Evolutionary conservation across 225 moss, liverwort and hornwort genomes (phyloP).

Genomic region (Pseudisothecium myosuroides): DNA sequence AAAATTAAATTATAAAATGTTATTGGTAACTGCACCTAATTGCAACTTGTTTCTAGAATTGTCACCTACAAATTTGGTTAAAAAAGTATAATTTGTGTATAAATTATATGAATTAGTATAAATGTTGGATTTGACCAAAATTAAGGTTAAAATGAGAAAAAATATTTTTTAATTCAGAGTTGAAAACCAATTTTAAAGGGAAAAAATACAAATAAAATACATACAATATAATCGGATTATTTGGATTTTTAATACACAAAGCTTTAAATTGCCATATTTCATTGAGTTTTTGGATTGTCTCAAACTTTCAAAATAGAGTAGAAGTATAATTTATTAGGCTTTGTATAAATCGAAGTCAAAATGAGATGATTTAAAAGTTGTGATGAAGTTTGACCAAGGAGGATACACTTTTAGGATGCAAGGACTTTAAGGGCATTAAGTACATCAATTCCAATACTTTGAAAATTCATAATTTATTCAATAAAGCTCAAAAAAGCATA

Average conservation of each 20-base stretch:
- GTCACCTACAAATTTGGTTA: background rate
- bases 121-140: background rate
- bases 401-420: background rate
- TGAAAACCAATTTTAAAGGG: background rate
- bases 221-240: background rate
- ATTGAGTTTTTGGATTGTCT: background rate
- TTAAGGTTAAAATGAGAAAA: background rate
- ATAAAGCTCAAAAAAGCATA: fast-evolving
- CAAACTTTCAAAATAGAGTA: background rate
- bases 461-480: background rate
- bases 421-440: background rate
- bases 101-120: background rate
- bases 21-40: background rate
- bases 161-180: background rate
- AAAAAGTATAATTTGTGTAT: background rate
- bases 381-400: background rate
- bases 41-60: background rate
- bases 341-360: background rate
- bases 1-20: background rate
- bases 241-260: background rate
- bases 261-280: background rate
- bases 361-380: background rate
- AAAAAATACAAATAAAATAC: no score
- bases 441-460: background rate
- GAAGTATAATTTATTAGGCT: background rate